A percentile compares a stretch with the other conserved stretches of the same genome.
These are phyloP conservation scores for Dichotomocladium elegans DNA, from an alignment of 371 early-diverging fungal species.

Conservation along the genomic window DNA sequence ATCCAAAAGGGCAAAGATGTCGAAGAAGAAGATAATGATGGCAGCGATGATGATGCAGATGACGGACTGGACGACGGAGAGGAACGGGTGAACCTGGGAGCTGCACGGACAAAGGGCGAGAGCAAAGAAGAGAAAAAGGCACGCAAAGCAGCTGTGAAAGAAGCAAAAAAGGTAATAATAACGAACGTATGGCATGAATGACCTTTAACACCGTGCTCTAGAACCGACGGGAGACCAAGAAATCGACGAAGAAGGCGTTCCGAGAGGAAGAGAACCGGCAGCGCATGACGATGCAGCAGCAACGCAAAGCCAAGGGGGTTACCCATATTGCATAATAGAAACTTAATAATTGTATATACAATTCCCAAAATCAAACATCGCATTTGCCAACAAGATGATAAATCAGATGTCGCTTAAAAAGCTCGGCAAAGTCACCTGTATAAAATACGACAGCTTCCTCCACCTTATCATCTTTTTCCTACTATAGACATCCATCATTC, in stretches of 20 bases:
- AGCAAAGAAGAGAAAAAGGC: conserved; percentile 85
- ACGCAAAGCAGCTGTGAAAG: conserved; percentile 83
- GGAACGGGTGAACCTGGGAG: conserved; percentile 46
- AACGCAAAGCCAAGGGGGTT: conserved; percentile 45
- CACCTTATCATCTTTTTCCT: too few relatives aligned
- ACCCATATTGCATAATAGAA: conserved; percentile 31
- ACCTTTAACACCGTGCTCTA: conserved; percentile 11
- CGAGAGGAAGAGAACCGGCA: conserved; percentile 61
- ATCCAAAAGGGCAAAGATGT: conserved; percentile 11
- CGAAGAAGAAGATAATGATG: conserved; percentile 22
- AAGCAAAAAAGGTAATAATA: conserved; percentile 57
- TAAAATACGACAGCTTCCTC: too few relatives aligned
- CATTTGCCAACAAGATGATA: too few relatives aligned
- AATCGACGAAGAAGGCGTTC: conserved; percentile 70
- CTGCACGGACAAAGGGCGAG: conserved; percentile 69
- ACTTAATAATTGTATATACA: too few relatives aligned
- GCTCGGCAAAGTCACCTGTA: too few relatives aligned
- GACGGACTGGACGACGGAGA: conserved; percentile 46
- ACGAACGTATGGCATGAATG: neutral
- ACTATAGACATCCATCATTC: too few relatives aligned
- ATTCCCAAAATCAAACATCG: too few relatives aligned
- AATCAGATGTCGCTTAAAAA: too few relatives aligned
- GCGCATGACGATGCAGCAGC: conserved; percentile 44
- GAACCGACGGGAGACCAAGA: conserved; percentile 71
- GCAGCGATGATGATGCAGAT: conserved; percentile 38